Conservation (phyloP, 768 basidiomycete genomes). For the Termitomyces titanicus region DNA sequence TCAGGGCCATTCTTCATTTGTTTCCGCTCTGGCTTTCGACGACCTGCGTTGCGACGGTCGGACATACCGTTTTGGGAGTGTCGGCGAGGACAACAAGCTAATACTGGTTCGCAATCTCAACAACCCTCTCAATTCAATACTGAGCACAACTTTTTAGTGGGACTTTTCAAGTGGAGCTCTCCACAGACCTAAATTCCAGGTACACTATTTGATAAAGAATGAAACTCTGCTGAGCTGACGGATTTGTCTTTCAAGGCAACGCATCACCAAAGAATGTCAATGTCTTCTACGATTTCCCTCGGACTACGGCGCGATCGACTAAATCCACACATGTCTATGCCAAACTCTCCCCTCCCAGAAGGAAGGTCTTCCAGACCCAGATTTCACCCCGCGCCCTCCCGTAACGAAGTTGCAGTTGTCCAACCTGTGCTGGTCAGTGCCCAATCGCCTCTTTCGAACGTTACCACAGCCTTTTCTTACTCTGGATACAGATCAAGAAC, state of each 20-base stretch:
- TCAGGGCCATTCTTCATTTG: constrained; percentile 95
- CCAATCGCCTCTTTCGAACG: background rate
- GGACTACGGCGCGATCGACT: constrained; percentile 64
- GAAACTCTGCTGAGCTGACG: background rate
- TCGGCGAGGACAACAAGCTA: constrained; percentile 95
- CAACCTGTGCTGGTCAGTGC: constrained; percentile 81
- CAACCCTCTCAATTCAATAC: background rate
- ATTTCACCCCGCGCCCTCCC: constrained; percentile 86
- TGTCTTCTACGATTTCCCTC: constrained; percentile 77
- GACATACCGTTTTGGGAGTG: constrained; percentile 92
- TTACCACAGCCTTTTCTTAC: constrained; percentile 1
- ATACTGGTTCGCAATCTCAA: constrained; percentile 58
- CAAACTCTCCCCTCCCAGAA: constrained; percentile 33
- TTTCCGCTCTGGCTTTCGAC: constrained; percentile 88
- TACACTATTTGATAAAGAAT: constrained; percentile 12
- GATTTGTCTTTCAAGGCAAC: constrained; percentile 32
- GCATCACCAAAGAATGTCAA: constrained; percentile 71
- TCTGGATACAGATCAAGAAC: constrained; percentile 61
- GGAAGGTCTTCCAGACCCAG: constrained; percentile 43
- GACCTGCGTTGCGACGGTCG: constrained; percentile 83
- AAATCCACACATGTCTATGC: constrained; percentile 49
- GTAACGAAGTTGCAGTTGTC: constrained; percentile 85
- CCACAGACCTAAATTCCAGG: constrained; percentile 82
- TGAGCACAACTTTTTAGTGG: constrained; percentile 54
- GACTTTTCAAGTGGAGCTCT: constrained; percentile 89